Base-by-base conservation (phyloP, 768 basidiomycete species). In the Podaxis sp. region DNA sequence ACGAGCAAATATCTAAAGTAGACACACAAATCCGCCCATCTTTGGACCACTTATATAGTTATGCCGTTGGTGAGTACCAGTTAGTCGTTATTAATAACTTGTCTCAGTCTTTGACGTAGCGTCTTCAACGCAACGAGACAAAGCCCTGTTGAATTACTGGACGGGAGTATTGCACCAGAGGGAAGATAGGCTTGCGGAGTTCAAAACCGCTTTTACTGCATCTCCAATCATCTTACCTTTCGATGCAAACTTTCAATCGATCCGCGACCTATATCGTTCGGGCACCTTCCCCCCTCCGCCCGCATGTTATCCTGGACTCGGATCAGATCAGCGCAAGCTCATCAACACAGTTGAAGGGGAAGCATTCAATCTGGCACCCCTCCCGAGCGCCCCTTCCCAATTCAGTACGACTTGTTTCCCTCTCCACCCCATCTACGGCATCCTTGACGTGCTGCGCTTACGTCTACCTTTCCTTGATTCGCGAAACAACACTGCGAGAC, bases 361-460 rank as follows among this genome's bases (percentile, higher is more conserved):
- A 11, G 80, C 83, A 12, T 89, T 87, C 68, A 80, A 79, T 22
- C 72, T 89, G 24, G 2, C 60, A 11, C 66, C 78, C n/a, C 15
- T 70, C 0, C 53, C 69, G 24, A 52, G 71, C 29, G 55, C 73
- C 25, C 65, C 78, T 3, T 67, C 75, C 12, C 65, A 69, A 47
- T 86, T 87, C 66, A 72, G 84, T 65, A 46, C 78, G 7, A 70
- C 75, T 3, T 90, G 88, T 69, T 88, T 79, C 70, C 73, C 80
- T 8, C 76, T 78, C 66, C 80, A 84, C 29, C 88, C 86, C 2
- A 73, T 86, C n/a, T 89, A 90, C 66, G 87, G 87, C 17, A 75
- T 85, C 25, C 73, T 90, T 56, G 79, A 89, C 65, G 68, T 87
- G 15, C 70, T 88, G 38, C 79, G 74, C n/a, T 72, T 86, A 25